Percentiles rank a stretch among this genome's conserved stretches.
phyloP scores from a whole-genome alignment of 179 eudicot genomes.

The Silene vulgaris region DNA sequence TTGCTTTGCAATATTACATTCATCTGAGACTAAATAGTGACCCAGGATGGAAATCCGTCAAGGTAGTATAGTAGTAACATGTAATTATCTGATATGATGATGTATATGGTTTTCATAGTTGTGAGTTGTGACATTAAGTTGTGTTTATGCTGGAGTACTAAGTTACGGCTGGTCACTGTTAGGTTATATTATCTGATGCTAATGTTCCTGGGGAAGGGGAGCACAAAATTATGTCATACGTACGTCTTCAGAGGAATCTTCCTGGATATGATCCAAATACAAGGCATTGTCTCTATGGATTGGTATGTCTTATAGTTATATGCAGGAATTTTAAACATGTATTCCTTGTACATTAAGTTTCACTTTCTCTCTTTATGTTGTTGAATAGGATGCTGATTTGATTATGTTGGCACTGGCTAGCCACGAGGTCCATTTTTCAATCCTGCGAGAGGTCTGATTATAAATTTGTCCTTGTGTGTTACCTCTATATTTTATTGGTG shows the following conservation, averaged over 20 bases:
- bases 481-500: not conserved
- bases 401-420: constrained; percentile 93
- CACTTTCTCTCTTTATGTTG: not conserved
- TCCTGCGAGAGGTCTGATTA: constrained; percentile 73
- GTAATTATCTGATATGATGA: not conserved
- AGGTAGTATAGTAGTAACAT: constrained; percentile 38
- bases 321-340: not conserved
- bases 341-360: not conserved
- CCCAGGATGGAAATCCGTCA: constrained; percentile 89
- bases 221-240: constrained; percentile 89
- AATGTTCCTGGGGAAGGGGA: constrained; percentile 99
- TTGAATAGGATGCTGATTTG: constrained; percentile 79
- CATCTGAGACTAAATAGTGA: constrained; percentile 79
- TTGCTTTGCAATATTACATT: constrained; percentile 80
- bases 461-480: not conserved
- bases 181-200: constrained; percentile 96
- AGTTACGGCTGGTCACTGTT: constrained; percentile 15
- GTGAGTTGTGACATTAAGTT: not conserved
- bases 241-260: constrained; percentile 85
- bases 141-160: constrained; percentile 10
- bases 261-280: constrained; percentile 94
- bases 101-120: not conserved
- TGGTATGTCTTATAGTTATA: constrained; percentile 41
- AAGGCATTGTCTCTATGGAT: constrained; percentile 87
- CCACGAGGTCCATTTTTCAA: constrained; percentile 92